Percentiles rank a stretch among this genome's conserved stretches.
Conservation (phyloP, 1,284 basidiomycete species). For the Ceratobasidium theobromae region DNA sequence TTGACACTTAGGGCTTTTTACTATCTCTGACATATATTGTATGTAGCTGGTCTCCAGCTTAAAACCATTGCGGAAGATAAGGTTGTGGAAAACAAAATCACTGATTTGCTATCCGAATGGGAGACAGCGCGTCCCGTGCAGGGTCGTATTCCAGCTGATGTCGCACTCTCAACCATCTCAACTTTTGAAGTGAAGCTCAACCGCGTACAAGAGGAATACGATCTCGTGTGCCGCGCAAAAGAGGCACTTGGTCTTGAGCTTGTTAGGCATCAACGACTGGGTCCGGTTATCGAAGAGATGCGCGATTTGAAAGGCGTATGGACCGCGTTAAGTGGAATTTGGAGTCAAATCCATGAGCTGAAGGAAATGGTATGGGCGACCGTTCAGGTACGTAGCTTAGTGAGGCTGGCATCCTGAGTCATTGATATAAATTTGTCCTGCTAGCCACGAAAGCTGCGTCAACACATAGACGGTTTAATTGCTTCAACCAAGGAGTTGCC, state of each 20-base stretch:
- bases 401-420: not conserved
- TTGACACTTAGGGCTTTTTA: not conserved
- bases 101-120: conserved; percentile 90
- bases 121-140: conserved; percentile 94
- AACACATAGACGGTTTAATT: conserved; percentile 87
- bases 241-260: conserved; percentile 95
- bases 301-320: conserved; percentile 97
- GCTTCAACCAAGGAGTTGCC: conserved; percentile 97
- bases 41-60: conserved; percentile 85
- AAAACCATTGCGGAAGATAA: conserved; percentile 99
- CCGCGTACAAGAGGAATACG: conserved; percentile 89
- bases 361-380: conserved; percentile 89
- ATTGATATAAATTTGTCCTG: not conserved
- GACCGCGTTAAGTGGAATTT: conserved; percentile 97
- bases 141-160: conserved; percentile 92
- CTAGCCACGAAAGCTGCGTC: conserved; percentile 88
- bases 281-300: conserved; percentile 93
- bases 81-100: conserved; percentile 92
- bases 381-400: conserved; percentile 52
- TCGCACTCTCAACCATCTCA: conserved; percentile 92
- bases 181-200: conserved; percentile 89
- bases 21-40: not conserved
- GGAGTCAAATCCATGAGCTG: conserved; percentile 90
- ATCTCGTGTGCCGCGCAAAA: conserved; percentile 92
- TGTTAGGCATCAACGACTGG: conserved; percentile 84